phyloP scores from a whole-genome alignment of 1,284 basidiomycete species.

The Caloboletus inedulis region DNA sequence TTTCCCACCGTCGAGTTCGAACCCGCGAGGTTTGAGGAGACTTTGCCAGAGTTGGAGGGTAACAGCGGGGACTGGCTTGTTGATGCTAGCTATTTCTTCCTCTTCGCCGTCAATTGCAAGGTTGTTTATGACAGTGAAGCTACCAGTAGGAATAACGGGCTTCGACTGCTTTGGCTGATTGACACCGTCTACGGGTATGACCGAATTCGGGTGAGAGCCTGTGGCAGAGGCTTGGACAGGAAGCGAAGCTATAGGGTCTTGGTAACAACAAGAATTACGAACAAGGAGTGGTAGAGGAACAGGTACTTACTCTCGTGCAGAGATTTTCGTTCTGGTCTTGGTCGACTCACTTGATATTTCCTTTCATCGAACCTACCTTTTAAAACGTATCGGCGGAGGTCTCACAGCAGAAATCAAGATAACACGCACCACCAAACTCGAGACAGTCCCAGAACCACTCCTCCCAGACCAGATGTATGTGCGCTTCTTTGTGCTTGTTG shows the following conservation, averaged over 20 bases:
- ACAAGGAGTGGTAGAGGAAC: background rate
- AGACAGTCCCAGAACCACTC: conserved; percentile 86
- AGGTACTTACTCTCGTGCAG: conserved; percentile 31
- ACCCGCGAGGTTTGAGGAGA: conserved; percentile 62
- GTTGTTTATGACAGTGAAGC: conserved; percentile 25
- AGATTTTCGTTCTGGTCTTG: conserved; percentile 52
- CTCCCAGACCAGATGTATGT: conserved; percentile 74
- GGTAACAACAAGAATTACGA: conserved; percentile 8
- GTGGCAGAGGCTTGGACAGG: conserved; percentile 18
- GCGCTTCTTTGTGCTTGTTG: conserved; percentile 58
- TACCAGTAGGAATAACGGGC: conserved; percentile 11
- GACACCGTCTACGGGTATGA: conserved; percentile 9
- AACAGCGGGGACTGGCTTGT: conserved; percentile 54
- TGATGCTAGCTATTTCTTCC: conserved; percentile 52
- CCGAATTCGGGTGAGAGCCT: conserved; percentile 13
- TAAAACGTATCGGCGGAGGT: background rate
- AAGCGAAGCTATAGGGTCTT: conserved; percentile 16
- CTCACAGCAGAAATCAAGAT: background rate
- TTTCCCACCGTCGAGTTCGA: conserved; percentile 51
- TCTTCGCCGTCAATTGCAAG: conserved; percentile 21
- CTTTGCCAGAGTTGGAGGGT: conserved; percentile 66
- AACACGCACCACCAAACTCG: conserved; percentile 54
- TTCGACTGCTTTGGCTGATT: conserved; percentile 4
- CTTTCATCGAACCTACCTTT: conserved; percentile 50
- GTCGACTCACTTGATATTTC: conserved; percentile 54